These are phyloP conservation scores for Rhodosporidiobolus sp. DNA, from an alignment of 768 basidiomycete species.

Conservation along the genomic window DNA sequence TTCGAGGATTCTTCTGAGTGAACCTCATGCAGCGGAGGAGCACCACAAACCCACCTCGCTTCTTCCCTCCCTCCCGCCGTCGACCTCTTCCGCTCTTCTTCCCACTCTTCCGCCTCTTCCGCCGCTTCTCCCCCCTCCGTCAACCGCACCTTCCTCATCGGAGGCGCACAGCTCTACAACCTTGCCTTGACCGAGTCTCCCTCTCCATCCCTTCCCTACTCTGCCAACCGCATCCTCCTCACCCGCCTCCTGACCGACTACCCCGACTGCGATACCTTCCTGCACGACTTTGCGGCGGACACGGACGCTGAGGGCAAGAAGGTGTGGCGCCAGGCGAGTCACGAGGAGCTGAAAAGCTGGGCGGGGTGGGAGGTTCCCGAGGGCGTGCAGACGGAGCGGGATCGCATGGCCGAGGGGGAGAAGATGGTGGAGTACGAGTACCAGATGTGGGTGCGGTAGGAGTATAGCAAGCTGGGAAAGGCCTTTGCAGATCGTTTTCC, in stretches of 20 bases:
- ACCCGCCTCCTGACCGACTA: conserved; percentile 74
- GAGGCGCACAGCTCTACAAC: conserved; percentile 81
- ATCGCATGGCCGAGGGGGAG: conserved; percentile 67
- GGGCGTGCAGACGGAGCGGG: conserved; percentile 63
- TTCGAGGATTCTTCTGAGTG: not conserved
- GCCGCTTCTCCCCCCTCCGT: conserved; percentile 41
- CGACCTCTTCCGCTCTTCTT: conserved; percentile 16
- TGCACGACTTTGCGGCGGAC: conserved; percentile 62
- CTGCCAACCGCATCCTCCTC: conserved; percentile 78
- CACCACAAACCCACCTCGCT: conserved; percentile 23
- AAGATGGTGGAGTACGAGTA: conserved; percentile 81
- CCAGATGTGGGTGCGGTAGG: conserved; percentile 76
- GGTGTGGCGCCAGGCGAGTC: conserved; percentile 52
- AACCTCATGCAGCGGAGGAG: conserved; percentile 2
- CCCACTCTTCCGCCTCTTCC: not conserved
- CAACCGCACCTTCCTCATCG: conserved; percentile 77
- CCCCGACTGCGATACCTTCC: conserved; percentile 80
- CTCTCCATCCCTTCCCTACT: conserved; percentile 44
- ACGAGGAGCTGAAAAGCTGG: conserved; percentile 70
- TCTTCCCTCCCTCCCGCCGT: conserved; percentile 35
- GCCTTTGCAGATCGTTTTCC: no score
- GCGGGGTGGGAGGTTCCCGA: conserved; percentile 71
- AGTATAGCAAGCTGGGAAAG: no score
- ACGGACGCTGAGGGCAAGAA: conserved; percentile 54
- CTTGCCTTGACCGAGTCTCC: conserved; percentile 57